These are phyloP conservation scores for Russula olivacea DNA, from an alignment of 768 basidiomycete species.

Conservation along the genomic window DNA sequence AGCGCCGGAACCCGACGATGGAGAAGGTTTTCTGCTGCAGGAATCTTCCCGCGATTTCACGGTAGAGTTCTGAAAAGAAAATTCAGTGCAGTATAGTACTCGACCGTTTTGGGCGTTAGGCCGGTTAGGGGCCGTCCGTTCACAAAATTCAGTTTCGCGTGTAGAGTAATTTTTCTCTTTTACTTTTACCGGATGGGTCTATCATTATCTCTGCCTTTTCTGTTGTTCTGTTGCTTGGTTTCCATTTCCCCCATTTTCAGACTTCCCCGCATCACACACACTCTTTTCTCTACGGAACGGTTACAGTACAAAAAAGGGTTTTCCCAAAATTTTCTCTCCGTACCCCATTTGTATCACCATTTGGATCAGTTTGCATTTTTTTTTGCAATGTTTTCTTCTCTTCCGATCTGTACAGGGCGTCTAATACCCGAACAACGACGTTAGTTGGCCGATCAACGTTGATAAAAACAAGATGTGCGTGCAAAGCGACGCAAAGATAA, in stretches of 20 bases:
- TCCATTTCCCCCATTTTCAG: background rate
- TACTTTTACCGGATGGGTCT: constrained; percentile 4
- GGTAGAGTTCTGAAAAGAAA: constrained; percentile 14
- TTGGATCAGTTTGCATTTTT: constrained; percentile 2
- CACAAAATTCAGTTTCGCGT: background rate
- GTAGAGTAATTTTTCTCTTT: background rate
- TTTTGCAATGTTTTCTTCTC: background rate
- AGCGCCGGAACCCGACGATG: constrained; percentile 24
- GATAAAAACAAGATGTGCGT: background rate
- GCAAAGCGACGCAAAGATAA: background rate
- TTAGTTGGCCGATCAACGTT: background rate
- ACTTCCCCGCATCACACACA: background rate
- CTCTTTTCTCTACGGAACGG: background rate
- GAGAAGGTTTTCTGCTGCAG: constrained; percentile 30
- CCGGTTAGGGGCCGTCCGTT: background rate
- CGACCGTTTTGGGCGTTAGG: too few species aligned
- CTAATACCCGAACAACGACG: constrained; percentile 8
- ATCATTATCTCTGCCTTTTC: constrained; percentile 18
- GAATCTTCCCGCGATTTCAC: constrained; percentile 33
- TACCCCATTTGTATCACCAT: constrained; percentile 13
- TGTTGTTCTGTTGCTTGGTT: background rate
- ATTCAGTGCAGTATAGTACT: too few species aligned
- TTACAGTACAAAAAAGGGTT: background rate
- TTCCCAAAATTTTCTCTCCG: background rate
- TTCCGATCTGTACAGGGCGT: constrained; percentile 12